Base-by-base conservation (phyloP, 768 basidiomycete species). In the Boletus sp. region DNA sequence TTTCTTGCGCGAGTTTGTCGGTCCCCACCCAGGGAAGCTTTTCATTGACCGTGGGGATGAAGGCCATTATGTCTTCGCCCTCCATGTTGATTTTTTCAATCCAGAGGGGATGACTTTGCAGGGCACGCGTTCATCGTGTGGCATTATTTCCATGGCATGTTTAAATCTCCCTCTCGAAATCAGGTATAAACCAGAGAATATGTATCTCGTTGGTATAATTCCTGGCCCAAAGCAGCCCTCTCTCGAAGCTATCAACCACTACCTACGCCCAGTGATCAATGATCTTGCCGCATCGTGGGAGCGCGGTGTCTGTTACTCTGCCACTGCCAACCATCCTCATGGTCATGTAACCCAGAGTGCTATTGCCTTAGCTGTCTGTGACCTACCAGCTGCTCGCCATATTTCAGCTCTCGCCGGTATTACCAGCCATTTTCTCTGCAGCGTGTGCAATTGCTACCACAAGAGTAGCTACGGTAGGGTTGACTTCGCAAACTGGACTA, bases 311-410 rank as follows among this genome's bases (percentile, higher is more conserved):
- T 24, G 24, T 24, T 24, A 2, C 3, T 24, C 24, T 3, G 3
- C 24, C 1, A 24, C 24, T 24, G 24, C 3, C 2, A 24, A 24
- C 24, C 24, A 24, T 24, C 24, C 24, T 2, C 24, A 24, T 1
- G 24, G 24, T 24, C n/a, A n/a, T n/a, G n/a, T 24, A 3, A 24
- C 24, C 3, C 24, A 24, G 2, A 24, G 24, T 24, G 24, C 24
- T 3, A 24, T 24, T 71, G 2, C 55, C n/a, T n/a, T 58, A 20
- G 49, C 69, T 1, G 63, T 75, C 3, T 75, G 72, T 47, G 76
- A 79, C 52, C 64, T 77, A 18, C 75, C 68, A 1, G 76, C 71
- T 5, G 71, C 71, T 1, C 42, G 66, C 10, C 68, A 74, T 53
- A 11, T 66, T 4, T 40, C 70, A 4, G 69, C 62, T 8, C 32